Evolutionary conservation across 2,329 filamentous ascomycete genomes (phyloP), one percentile per base, ranked within the genome.

Genomic region (Phaeosphaeria sp.): DNA sequence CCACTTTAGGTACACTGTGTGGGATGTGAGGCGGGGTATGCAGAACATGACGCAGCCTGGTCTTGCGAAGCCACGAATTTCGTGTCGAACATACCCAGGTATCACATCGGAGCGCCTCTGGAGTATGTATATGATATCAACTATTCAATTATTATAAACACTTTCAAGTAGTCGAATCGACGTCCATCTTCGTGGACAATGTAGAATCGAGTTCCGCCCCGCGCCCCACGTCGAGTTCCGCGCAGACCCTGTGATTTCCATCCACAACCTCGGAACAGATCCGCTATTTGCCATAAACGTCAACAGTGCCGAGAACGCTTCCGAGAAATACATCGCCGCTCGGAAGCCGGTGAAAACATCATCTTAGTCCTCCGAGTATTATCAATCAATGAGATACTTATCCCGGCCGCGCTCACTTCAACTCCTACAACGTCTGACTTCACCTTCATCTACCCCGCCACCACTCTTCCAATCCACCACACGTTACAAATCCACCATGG

Each of bases 251-350:
- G 55, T 25, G 36, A 33, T 21, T 45, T 40, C 24, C 54, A 48
- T n/a, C 30, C 3, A 13, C 15, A 6, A 15, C 18, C 43, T 65
- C 62, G 66, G 60, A 62, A 55, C 68, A 53, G 56, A 60, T 57
- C 65, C 68, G 68, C 53, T 50, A 54, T 24, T 60, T 64, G 54
- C 63, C 63, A 60, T 49, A 17, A 43, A 45, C 20, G 40, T 50
- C 33, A 51, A 54, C 50, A 21, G 13, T 47, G 51, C 52, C 33
- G 9, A 36, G 22, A 24, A 47, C 43, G 21, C 42, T n/a, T 33
- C 21, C 9, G 40, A 39, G 18, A 47, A 2, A 21, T 33, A 42
- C 18, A 18, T 20, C 9, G 30, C 30, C 30, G 30, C 30, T 36
- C 30, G 30, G 30, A 36, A 36, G 30, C 30, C 30, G 11, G 30